phyloP scores from a whole-genome alignment of 306 rosid species.

The Lathyrus oleraceus region DNA sequence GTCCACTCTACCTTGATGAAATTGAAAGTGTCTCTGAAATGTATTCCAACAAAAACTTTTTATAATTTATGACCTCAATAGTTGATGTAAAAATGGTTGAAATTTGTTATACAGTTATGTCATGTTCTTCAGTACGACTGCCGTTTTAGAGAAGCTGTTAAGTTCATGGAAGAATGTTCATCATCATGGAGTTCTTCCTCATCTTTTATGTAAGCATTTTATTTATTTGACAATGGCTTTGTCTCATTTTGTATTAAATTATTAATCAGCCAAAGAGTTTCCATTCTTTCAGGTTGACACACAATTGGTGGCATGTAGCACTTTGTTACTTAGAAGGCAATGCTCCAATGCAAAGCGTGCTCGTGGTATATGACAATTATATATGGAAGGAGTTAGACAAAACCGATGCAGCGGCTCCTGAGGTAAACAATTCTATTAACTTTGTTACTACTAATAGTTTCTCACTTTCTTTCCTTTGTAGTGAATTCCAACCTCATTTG shows the following conservation, averaged over 20 bases:
- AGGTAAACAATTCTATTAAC: slow-evolving; percentile 45
- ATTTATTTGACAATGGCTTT: slow-evolving; percentile 14
- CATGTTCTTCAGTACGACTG: slow-evolving; percentile 85
- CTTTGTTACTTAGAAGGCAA: slow-evolving; percentile 87
- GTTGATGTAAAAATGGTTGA: slow-evolving; percentile 19
- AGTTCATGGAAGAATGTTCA: slow-evolving; percentile 83
- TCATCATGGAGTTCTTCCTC: slow-evolving; percentile 63
- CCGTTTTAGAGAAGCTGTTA: slow-evolving; percentile 74
- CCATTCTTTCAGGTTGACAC: slow-evolving; percentile 72
- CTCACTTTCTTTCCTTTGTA: slow-evolving; percentile 1
- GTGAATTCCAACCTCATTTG: slow-evolving; percentile 26
- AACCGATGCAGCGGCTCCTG: slow-evolving; percentile 50
- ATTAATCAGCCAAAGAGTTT: slow-evolving; percentile 16
- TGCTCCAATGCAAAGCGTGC: slow-evolving; percentile 55
- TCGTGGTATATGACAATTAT: slow-evolving; percentile 64
- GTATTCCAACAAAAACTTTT: background rate
- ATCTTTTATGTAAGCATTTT: slow-evolving; percentile 65
- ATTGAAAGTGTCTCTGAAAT: background rate
- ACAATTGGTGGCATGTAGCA: slow-evolving; percentile 99
- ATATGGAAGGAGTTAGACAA: slow-evolving; percentile 91
- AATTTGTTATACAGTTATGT: slow-evolving; percentile 67
- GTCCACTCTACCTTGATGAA: slow-evolving; percentile 4
- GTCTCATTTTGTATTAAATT: slow-evolving; percentile 22
- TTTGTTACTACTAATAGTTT: slow-evolving; percentile 6
- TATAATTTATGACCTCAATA: slow-evolving; percentile 1